These are phyloP conservation scores for Fusarium lateritium DNA, from an alignment of 2,329 filamentous ascomycete species.

Conservation along the genomic window DNA sequence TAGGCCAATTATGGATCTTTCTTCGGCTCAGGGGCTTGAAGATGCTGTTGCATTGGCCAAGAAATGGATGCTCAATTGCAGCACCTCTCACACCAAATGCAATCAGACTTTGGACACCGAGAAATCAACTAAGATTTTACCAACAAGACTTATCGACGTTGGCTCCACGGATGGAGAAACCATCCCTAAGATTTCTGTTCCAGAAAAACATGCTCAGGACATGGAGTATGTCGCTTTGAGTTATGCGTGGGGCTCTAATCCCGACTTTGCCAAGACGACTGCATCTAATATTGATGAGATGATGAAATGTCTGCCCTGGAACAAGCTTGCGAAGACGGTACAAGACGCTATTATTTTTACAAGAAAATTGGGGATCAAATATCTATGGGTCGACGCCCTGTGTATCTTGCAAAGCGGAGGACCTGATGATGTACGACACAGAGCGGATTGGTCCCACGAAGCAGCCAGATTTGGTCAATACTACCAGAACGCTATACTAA, in stretches of 20 bases:
- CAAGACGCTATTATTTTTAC: slow-evolving; percentile 1
- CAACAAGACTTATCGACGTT: slow-evolving; percentile 11
- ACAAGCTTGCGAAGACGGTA: slow-evolving; percentile 1
- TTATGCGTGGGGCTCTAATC: slow-evolving; percentile 10
- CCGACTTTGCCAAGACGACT: neutral
- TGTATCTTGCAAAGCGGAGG: slow-evolving; percentile 17
- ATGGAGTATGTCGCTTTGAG: slow-evolving; percentile 13
- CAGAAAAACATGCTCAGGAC: neutral
- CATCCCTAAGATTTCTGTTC: neutral
- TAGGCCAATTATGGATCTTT: slow-evolving; percentile 1
- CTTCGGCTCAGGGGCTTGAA: neutral
- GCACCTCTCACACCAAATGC: neutral
- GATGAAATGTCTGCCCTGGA: neutral
- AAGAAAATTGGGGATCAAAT: neutral
- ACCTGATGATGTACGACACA: neutral
- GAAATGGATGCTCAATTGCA: neutral
- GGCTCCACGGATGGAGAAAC: neutral
- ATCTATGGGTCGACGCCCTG: slow-evolving; percentile 14
- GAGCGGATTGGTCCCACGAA: slow-evolving; percentile 9
- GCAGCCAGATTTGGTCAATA: slow-evolving; percentile 14
- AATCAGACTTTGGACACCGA: too few relatives aligned
- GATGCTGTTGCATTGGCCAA: neutral
- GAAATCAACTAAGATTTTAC: neutral
- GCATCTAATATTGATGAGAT: slow-evolving; percentile 6
- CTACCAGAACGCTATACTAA: slow-evolving; percentile 4